Base-by-base conservation (phyloP, 2,329 filamentous ascomycete genomes). In the Fusarium illudens region DNA sequence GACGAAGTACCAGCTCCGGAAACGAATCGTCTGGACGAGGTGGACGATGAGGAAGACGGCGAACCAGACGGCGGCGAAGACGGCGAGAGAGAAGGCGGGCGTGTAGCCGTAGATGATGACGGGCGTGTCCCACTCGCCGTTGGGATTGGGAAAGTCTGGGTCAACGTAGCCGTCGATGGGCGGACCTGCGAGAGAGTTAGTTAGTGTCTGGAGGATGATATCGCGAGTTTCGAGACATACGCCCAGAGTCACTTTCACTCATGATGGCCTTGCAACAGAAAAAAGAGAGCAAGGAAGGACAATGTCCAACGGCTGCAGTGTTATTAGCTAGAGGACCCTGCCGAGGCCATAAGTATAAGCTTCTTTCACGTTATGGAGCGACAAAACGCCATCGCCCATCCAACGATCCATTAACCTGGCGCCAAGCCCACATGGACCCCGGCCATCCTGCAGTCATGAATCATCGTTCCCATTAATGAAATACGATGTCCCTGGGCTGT, bases 81-180 rank as follows among this genome's bases (percentile, higher is more conserved):
- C 70, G 44, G 79, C 78, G 62, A 85, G 77, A 22, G 78, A 75
- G 61, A 84, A 78, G n/a, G 78, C 77, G 1, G 83, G 83, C 3
- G 79, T 82, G 76, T 85, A 84, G 66, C 84, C 82, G 70, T 84
- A 84, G 59, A 84, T 84, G 65, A 84, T 83, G 49, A 84, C 75
- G n/a, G 78, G 75, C 2, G 82, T 82, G 71, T 86, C 83, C 71
- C 80, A 79, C 2, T 76, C 68, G 4, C 80, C 80, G 36, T 78
- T 77, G 9, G 83, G 84, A 48, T 83, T 84, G 39, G 84, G 82
- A 59, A 84, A 86, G 73, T 83, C 79, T 32, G 84, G 84, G 70
- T 87, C 84, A 58, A 85, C 75, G 52, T 84, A 86, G 65, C 82
- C 72, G 58, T 75, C 29, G 15, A 68, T 62, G 9, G 62, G 59